Evolutionary conservation across 208 protist species (phyloP).

Genomic region (Herpetomonas tarakana): DNA sequence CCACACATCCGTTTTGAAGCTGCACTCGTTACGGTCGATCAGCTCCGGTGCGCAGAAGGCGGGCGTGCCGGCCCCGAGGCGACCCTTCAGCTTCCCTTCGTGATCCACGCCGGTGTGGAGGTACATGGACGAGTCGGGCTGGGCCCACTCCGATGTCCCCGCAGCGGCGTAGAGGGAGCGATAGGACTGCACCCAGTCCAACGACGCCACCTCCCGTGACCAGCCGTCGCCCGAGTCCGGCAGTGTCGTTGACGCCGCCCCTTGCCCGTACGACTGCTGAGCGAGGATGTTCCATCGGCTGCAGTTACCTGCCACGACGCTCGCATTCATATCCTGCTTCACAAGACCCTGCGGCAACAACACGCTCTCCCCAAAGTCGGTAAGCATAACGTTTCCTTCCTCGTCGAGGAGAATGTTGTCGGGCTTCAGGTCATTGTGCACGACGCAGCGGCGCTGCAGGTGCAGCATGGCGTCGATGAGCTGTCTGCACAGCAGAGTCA

Average conservation of each 20-base stretch:
- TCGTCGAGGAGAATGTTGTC: slow-evolving; percentile 52
- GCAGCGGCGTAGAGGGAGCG: neutral
- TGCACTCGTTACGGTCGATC: slow-evolving; percentile 34
- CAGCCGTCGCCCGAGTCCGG: neutral
- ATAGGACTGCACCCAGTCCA: neutral
- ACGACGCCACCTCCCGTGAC: neutral
- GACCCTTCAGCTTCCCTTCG: slow-evolving; percentile 26
- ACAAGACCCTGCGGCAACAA: slow-evolving; percentile 11
- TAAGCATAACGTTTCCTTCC: slow-evolving; percentile 23
- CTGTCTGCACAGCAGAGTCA: slow-evolving; percentile 36
- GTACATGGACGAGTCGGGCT: slow-evolving; percentile 43
- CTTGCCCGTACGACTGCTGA: slow-evolving; percentile 2
- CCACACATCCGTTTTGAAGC: slow-evolving; percentile 91
- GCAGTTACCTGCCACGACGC: neutral
- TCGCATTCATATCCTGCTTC: slow-evolving; percentile 13
- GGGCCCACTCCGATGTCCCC: slow-evolving; percentile 10
- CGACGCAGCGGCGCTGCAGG: slow-evolving; percentile 39
- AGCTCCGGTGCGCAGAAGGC: slow-evolving; percentile 61
- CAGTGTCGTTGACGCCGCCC: neutral
- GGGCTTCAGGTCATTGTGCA: slow-evolving; percentile 70
- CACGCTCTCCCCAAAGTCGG: slow-evolving; percentile 49
- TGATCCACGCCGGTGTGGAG: slow-evolving; percentile 29
- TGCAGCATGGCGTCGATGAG: slow-evolving; percentile 35
- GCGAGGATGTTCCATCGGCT: neutral
- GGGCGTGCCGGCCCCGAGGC: slow-evolving; percentile 31